Evolutionary conservation across 371 early-diverging fungal species (phyloP).

Genomic region (Cokeromyces recurvatus): DNA sequence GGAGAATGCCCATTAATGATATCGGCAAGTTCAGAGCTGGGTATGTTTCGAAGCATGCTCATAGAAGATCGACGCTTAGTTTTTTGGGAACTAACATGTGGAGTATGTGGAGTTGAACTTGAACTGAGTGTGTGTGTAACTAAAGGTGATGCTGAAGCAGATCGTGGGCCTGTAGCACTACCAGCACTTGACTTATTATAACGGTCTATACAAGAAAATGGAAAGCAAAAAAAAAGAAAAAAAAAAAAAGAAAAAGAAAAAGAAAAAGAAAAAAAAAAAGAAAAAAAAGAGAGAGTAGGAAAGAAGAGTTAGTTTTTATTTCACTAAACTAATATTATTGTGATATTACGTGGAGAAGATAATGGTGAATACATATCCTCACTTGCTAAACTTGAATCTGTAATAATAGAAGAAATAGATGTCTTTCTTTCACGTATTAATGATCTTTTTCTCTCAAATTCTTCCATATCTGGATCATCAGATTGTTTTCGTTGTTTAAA

Average conservation of each 20-base stretch:
- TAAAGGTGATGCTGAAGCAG: conserved; percentile 14
- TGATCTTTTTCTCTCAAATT: conserved; percentile 3
- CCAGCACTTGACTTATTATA: not conserved
- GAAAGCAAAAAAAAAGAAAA: not conserved
- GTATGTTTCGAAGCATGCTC: conserved; percentile 30
- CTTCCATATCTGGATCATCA: conserved; percentile 14
- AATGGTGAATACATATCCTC: conserved; percentile 22
- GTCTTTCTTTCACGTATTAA: conserved; percentile 19
- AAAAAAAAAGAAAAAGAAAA: not conserved
- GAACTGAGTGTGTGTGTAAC: conserved; percentile 3
- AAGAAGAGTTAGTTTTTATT: not conserved
- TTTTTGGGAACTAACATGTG: conserved; percentile 4
- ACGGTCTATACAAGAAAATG: conserved; percentile 6
- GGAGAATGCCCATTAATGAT: conserved; percentile 29
- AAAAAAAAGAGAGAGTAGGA: too few relatives aligned
- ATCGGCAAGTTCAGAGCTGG: conserved; percentile 28
- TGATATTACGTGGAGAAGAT: conserved; percentile 19
- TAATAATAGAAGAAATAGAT: conserved; percentile 23
- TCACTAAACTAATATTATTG: not conserved
- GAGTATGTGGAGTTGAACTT: conserved; percentile 12
- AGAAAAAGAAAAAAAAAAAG: too few relatives aligned
- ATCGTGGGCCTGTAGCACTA: conserved; percentile 3
- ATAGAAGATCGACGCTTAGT: conserved; percentile 26
- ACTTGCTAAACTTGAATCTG: conserved; percentile 21
- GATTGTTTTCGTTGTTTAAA: conserved; percentile 2